These are phyloP conservation scores for Seiridium cupressi DNA, from an alignment of 2,329 filamentous ascomycete genomes.

Conservation along the genomic window DNA sequence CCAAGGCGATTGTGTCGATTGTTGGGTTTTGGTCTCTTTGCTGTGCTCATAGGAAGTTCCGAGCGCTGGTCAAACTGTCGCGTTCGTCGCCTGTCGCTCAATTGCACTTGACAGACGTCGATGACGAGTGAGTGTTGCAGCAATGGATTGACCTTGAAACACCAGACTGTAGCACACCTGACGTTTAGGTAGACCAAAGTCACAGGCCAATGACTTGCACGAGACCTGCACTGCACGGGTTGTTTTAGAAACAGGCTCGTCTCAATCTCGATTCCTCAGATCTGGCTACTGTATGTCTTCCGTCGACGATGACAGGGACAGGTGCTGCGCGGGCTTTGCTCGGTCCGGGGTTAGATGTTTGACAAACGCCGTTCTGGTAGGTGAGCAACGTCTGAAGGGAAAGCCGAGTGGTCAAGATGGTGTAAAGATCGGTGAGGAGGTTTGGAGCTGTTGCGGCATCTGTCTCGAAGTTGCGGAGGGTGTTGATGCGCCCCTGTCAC, in stretches of 20 bases:
- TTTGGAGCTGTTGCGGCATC: slow-evolving; percentile 11
- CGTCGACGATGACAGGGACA: not conserved
- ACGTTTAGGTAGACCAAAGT: not conserved
- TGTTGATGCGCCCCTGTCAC: slow-evolving; percentile 7
- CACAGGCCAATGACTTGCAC: slow-evolving; percentile 4
- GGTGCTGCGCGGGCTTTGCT: not conserved
- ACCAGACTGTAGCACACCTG: not conserved
- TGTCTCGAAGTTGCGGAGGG: slow-evolving; percentile 11
- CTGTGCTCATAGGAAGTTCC: too few species aligned
- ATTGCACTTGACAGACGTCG: too few species aligned
- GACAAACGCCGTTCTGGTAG: not conserved
- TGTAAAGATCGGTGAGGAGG: slow-evolving; percentile 7
- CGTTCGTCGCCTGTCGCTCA: too few species aligned
- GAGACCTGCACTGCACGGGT: not conserved
- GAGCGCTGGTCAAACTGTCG: too few species aligned
- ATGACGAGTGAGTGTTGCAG: not conserved
- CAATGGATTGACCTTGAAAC: slow-evolving; percentile 1
- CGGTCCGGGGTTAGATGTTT: slow-evolving; percentile 2
- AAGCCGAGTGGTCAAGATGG: not conserved
- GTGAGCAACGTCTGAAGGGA: not conserved
- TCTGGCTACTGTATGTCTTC: not conserved
- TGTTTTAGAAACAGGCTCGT: slow-evolving; percentile 6
- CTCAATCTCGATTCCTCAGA: not conserved
- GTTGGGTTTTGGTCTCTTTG: not conserved
- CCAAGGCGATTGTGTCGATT: not conserved